A percentile compares a stretch with the other conserved stretches of the same genome.
Conservation (phyloP, 2,329 filamentous ascomycete genomes). For the Phyllosticta citrichinensis region DNA sequence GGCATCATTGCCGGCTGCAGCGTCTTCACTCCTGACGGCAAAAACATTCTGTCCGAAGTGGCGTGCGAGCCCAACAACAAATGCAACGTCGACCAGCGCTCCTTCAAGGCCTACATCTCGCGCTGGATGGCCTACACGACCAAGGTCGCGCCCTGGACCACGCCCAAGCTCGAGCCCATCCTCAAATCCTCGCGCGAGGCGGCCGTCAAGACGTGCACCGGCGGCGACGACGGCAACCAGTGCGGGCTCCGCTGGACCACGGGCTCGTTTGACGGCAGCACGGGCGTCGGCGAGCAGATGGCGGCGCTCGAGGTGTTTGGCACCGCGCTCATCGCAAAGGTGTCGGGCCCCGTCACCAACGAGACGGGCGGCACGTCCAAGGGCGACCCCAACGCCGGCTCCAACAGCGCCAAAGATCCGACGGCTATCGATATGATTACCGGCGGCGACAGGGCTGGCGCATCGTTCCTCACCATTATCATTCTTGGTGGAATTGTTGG, state of each 20-base stretch:
- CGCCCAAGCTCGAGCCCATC: slow-evolving; percentile 37
- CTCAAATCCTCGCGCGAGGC: slow-evolving; percentile 45
- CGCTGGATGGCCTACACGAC: slow-evolving; percentile 34
- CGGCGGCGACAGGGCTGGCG: slow-evolving; percentile 56
- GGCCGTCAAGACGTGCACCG: slow-evolving; percentile 46
- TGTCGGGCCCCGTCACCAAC: slow-evolving; percentile 29
- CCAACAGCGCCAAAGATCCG: slow-evolving; percentile 21
- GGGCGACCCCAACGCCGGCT: slow-evolving; percentile 36
- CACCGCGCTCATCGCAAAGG: slow-evolving; percentile 19
- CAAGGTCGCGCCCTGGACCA: slow-evolving; percentile 29
- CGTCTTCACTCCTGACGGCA: slow-evolving; percentile 29
- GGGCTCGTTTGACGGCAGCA: slow-evolving; percentile 35
- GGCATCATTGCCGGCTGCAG: slow-evolving; percentile 27
- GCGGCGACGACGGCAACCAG: slow-evolving; percentile 35
- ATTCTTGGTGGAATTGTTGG: slow-evolving; percentile 46
- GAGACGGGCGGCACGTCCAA: slow-evolving; percentile 42
- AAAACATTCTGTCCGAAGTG: slow-evolving; percentile 37
- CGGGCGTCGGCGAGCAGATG: slow-evolving; percentile 51
- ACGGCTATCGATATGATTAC: slow-evolving; percentile 34
- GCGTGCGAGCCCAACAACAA: slow-evolving; percentile 36
- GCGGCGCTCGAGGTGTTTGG: slow-evolving; percentile 46
- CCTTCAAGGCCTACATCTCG: slow-evolving; percentile 36
- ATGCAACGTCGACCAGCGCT: slow-evolving; percentile 39
- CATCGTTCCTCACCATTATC: slow-evolving; percentile 53
- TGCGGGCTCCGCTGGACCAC: slow-evolving; percentile 39